Evolutionary conservation across 306 rosid genomes (phyloP), one percentile per base, ranked within the genome.

Genomic region (Ammopiptanthus mongolicus): DNA sequence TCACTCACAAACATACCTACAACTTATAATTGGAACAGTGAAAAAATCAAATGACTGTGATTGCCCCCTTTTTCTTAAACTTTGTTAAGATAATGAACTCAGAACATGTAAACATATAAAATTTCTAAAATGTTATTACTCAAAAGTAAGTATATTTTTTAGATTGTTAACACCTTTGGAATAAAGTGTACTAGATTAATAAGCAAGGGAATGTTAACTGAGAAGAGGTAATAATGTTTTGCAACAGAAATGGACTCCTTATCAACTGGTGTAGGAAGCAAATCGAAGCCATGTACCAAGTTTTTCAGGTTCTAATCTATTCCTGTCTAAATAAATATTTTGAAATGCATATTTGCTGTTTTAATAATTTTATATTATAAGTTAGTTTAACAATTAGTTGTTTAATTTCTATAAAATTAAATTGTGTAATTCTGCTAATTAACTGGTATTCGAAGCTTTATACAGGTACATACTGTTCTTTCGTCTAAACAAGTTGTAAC

Each of bases 201-300:
- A 88, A 87, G 71, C 77, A 47, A 81, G 82, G 56, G 52, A 76
- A 78, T 65, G 79, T 69, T 71, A 89, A 91, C 98, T 84, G 88
- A 93, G 86, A 83, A 82, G 71, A 76, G 73, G 87, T 83, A 91
- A 88, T 87, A 94, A 94, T 91, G 90, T 86, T 86, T 87, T 94
- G 91, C 65, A 88, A 94, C 98, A 94, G 98, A 94, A 90, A 22
- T 79, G 97, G 96, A 94, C 84, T 84, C 88, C 82, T 84, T 91
- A 74, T 81, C 96, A 84, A 83, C 81, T 84, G 97, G 95, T 94
- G 96, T 94, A 94, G 98, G 98, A 89, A 91, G 97, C 98, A 94
- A 94, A 94, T 94, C 98, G 93, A 94, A 91, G 98, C 98, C 98
- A 83, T 94, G 98, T 96, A 94, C 97, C 98, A 94, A 94, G 86